Base-by-base conservation (phyloP, 257 asterid species). In the Solanum sitiens region DNA sequence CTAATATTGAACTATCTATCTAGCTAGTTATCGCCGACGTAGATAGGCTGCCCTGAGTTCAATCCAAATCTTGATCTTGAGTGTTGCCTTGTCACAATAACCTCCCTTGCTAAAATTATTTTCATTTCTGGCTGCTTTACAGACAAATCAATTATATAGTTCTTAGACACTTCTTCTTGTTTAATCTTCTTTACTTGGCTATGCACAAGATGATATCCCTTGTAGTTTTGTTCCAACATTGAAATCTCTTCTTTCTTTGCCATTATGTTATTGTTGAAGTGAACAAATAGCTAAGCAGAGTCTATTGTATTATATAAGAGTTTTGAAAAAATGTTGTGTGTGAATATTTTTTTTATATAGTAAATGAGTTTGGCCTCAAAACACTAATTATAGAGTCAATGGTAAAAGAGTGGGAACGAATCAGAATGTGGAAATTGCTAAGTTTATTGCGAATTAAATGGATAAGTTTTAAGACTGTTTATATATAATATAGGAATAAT, bases 181-280 rank as follows among this genome's bases (percentile, higher is more conserved):
- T 86, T 86, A 79, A 86, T 86, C 88, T 47, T 86, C 88, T 50
- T 86, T 40, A 86, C 88, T 86, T 86, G 88, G 50, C n/a, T 86
- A 23, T 86, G 88, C 4, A 86, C 85, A 39, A 73, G 40, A 73
- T 45, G 47, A n/a, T 50, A 37, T 37, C 50, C 73, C 37, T 72
- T 40, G 12, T 61, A 15, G 30, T 7, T 63, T 73, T 86, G 74
- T 44, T 73, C 85, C 18, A 79, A 45, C 1, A 76, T 40, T 76
- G 44, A 72, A 72, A n/a, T 27, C 16, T 45, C 70, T 82, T 50
- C 88, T 47, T 50, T 50, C 33, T 73, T 79, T 50, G 61, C 50
- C 87, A 85, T 86, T 6, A 2, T 44, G 32, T 3, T 32, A 15
- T 18, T 68, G 2, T 68, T 86, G 68, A 77, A 77, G 11, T 50